These are phyloP conservation scores for Mrakia frigida DNA, from an alignment of 768 basidiomycete genomes.

Conservation along the genomic window DNA sequence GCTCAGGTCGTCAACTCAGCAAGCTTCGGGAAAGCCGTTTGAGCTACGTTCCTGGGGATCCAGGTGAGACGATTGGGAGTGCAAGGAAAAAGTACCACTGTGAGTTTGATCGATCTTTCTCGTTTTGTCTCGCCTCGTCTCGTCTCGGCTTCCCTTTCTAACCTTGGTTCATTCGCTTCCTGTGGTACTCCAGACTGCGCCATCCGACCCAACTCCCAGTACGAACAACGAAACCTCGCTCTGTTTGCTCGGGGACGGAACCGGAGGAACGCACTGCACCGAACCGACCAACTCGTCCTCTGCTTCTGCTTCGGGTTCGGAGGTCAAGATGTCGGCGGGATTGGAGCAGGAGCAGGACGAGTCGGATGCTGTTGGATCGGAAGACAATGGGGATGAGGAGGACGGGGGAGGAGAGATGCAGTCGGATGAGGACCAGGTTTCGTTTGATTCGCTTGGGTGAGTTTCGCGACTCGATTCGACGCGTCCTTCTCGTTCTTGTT, in stretches of 20 bases:
- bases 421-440: neutral
- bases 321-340: no score
- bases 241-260: conserved; percentile 8
- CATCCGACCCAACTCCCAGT: neutral
- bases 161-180: no score
- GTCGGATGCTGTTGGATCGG: neutral
- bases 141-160: no score
- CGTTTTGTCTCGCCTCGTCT: neutral
- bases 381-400: neutral
- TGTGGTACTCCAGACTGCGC: neutral
- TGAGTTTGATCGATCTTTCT: conserved; percentile 46
- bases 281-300: neutral
- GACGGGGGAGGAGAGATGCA: neutral
- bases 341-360: neutral
- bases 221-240: conserved; percentile 4
- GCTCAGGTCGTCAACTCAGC: conserved; percentile 94
- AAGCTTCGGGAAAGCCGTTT: conserved; percentile 88
- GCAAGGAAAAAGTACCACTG: conserved; percentile 96
- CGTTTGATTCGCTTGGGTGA: neutral
- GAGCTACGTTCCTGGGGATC: conserved; percentile 88
- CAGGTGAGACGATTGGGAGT: conserved; percentile 89
- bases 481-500: no score
- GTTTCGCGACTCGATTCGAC: conserved; percentile 1
- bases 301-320: no score
- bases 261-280: neutral